Evolutionary conservation across 139 green algal genomes (phyloP).

Genomic region (Haematococcus sp.): DNA sequence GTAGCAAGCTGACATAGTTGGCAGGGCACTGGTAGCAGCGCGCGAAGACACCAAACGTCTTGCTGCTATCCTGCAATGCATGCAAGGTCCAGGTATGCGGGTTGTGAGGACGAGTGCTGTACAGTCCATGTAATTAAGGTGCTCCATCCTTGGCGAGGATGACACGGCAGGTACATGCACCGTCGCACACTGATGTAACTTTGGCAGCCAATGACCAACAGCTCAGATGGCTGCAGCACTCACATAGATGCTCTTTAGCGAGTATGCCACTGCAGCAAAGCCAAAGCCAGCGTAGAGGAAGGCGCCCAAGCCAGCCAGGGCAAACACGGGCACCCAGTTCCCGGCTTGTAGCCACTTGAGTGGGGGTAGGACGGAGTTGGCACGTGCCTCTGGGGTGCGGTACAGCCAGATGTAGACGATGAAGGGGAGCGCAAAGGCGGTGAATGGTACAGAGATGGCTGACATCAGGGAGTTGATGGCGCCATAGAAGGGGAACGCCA

Average conservation of each 20-base stretch:
- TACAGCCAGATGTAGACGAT: conserved; percentile 17
- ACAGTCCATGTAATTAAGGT: too few relatives aligned
- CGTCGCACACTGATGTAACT: too few relatives aligned
- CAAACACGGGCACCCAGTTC: conserved; percentile 2
- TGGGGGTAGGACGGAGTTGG: conserved; percentile 3
- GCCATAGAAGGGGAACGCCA: conserved; percentile 31
- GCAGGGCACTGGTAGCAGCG: conserved; percentile 10
- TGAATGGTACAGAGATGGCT: conserved; percentile 21
- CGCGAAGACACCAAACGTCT: background rate
- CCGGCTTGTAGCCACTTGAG: background rate
- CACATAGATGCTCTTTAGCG: background rate
- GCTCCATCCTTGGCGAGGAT: too few relatives aligned
- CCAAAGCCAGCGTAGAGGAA: conserved; percentile 5
- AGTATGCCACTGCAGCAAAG: conserved; percentile 3
- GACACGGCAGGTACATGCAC: too few relatives aligned
- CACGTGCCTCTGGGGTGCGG: conserved; percentile 6
- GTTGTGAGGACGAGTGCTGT: too few relatives aligned
- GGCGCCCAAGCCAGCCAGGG: background rate
- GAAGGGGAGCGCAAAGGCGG: conserved; percentile 20
- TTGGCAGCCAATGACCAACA: too few relatives aligned
- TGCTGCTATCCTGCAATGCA: background rate
- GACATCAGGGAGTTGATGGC: conserved; percentile 18
- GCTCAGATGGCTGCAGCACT: too few relatives aligned
- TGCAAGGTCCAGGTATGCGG: too few relatives aligned
- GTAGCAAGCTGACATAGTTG: background rate